Evolutionary conservation across 371 early-diverging fungal genomes (phyloP).

Genomic region (Lichtheimia ornata): DNA sequence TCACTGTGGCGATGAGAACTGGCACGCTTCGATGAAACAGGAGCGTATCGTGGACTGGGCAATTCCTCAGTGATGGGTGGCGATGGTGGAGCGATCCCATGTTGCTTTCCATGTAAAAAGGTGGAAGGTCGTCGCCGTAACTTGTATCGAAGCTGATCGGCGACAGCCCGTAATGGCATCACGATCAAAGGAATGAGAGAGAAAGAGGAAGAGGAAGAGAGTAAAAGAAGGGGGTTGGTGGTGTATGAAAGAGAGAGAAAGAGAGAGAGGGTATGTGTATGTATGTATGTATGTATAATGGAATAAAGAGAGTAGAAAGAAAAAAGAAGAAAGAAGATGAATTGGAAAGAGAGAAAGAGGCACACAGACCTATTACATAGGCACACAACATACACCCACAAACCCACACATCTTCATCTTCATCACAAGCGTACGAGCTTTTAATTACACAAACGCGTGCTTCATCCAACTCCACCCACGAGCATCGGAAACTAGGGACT

Average conservation of each 20-base stretch:
- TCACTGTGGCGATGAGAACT: constrained; percentile 2
- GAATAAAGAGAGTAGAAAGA: not conserved
- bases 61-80: not conserved
- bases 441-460: constrained; percentile 6
- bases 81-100: not conserved
- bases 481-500: constrained; percentile 2
- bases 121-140: constrained; percentile 37
- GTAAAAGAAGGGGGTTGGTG: not conserved
- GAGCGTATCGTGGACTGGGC: too few relatives aligned
- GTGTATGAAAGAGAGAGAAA: not conserved
- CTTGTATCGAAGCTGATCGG: constrained; percentile 37
- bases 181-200: constrained; percentile 8
- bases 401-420: too few relatives aligned
- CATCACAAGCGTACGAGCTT: too few relatives aligned
- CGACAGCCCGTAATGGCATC: constrained; percentile 41
- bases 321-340: not conserved
- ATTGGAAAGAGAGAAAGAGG: too few relatives aligned
- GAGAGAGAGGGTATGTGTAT: too few relatives aligned
- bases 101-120: constrained; percentile 20
- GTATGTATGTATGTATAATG: not conserved
- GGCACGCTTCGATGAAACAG: not conserved
- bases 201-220: constrained; percentile 9
- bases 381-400: too few relatives aligned
- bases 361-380: too few relatives aligned
- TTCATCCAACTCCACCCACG: constrained; percentile 2